Conservation (phyloP, 768 basidiomycete genomes). For the Boletus eberwhitei region DNA sequence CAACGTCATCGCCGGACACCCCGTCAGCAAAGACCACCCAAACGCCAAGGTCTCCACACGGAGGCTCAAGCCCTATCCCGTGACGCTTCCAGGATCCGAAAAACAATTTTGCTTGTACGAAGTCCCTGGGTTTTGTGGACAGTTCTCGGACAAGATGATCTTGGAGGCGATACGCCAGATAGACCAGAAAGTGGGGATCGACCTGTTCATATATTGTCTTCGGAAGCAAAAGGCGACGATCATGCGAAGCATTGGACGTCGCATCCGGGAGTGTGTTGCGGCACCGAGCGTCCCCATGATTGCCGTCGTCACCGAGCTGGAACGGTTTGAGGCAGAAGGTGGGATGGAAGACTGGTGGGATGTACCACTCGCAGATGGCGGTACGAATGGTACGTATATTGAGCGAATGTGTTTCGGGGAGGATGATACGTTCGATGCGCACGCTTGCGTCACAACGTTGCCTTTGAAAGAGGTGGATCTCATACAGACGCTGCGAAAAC, state of each 20-base stretch:
- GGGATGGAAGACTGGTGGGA: conserved; percentile 35
- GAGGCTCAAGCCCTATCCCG: background rate
- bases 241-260: conserved; percentile 8
- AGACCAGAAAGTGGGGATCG: conserved; percentile 15
- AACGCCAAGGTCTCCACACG: background rate
- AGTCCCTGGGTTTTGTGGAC: conserved; percentile 20
- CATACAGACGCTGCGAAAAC: conserved; percentile 10
- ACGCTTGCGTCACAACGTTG: conserved; percentile 40
- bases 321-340: conserved; percentile 12
- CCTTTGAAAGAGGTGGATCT: conserved; percentile 14
- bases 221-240: conserved; percentile 17
- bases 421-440: conserved; percentile 30
- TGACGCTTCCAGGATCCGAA: background rate
- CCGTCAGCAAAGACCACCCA: conserved; percentile 13
- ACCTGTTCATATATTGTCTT: conserved; percentile 26
- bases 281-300: conserved; percentile 14
- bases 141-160: conserved; percentile 1
- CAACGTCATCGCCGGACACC: conserved; percentile 25
- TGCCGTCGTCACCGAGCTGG: conserved; percentile 27
- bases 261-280: background rate
- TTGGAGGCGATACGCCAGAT: conserved; percentile 15
- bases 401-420: conserved; percentile 13
- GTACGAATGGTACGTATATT: conserved; percentile 31
- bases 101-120: conserved; percentile 19
- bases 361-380: background rate